These are phyloP conservation scores for Chrysophaeum taylorii DNA, from an alignment of 352 stramenopile genomes.

Conservation along the genomic window DNA sequence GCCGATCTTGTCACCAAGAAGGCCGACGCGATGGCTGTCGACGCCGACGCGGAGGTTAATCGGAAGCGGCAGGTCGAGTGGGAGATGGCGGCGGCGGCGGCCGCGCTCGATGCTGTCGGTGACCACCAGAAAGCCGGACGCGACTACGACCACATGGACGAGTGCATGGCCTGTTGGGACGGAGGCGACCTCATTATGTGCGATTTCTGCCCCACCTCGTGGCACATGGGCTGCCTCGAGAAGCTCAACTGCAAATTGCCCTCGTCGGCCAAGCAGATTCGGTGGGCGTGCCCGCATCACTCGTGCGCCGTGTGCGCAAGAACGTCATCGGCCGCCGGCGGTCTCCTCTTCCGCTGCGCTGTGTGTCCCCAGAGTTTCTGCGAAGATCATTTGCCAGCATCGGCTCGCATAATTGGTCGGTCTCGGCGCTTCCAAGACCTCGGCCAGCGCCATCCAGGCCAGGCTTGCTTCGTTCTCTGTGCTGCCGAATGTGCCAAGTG, in stretches of 20 bases:
- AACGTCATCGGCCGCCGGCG: constrained; percentile 36
- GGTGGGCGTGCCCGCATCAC: constrained; percentile 47
- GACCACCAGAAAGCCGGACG: background rate
- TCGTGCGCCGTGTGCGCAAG: constrained; percentile 42
- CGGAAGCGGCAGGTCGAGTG: background rate
- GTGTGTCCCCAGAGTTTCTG: constrained; percentile 50
- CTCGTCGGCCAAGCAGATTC: background rate
- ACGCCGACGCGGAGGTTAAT: background rate
- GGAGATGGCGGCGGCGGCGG: constrained; percentile 2
- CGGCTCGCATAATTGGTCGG: background rate
- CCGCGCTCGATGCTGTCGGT: background rate
- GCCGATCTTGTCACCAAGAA: background rate
- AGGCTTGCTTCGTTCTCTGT: constrained; percentile 50
- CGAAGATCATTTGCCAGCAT: constrained; percentile 45
- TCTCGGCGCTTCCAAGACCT: constrained; percentile 42
- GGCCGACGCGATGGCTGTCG: background rate
- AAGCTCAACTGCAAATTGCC: background rate
- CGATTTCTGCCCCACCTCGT: constrained; percentile 25
- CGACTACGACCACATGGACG: constrained; percentile 1
- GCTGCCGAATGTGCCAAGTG: constrained; percentile 32
- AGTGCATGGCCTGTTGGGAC: background rate
- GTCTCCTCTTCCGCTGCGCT: constrained; percentile 55
- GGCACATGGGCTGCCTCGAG: constrained; percentile 24
- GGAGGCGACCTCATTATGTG: background rate
- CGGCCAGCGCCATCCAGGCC: constrained; percentile 40